Percentiles rank a stretch among this genome's conserved stretches.
These are phyloP conservation scores for Boletus rex-veris DNA, from an alignment of 768 basidiomycete genomes.

Conservation along the genomic window DNA sequence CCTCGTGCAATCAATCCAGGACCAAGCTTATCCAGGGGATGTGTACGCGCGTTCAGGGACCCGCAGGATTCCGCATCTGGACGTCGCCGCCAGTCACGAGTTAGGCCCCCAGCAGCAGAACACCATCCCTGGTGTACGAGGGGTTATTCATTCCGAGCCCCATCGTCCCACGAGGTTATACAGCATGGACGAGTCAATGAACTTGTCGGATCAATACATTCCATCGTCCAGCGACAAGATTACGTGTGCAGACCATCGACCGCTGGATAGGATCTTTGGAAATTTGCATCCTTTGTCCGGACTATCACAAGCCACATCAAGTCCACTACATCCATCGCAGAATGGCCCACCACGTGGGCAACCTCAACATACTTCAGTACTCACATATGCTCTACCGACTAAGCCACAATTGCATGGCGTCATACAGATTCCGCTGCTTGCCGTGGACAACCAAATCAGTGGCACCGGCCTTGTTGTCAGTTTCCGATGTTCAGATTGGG, in stretches of 20 bases:
- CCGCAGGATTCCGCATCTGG: not conserved
- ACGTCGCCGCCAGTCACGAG: not conserved
- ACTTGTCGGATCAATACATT: constrained; percentile 22
- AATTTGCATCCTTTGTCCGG: not conserved
- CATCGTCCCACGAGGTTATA: not conserved
- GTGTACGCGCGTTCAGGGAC: not conserved
- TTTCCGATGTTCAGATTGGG: constrained; percentile 23
- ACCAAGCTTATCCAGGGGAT: not conserved
- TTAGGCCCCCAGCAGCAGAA: not conserved
- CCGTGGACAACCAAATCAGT: constrained; percentile 18
- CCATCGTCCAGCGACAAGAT: constrained; percentile 29
- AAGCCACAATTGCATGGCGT: constrained; percentile 21
- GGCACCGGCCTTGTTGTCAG: constrained; percentile 19
- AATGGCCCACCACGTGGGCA: constrained; percentile 3
- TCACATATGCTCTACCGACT: constrained; percentile 19
- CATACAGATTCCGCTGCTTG: constrained; percentile 21
- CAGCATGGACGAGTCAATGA: not conserved
- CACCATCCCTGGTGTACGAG: not conserved
- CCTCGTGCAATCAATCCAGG: not conserved
- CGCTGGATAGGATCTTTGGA: constrained; percentile 29
- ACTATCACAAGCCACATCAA: not conserved
- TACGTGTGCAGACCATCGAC: constrained; percentile 26
- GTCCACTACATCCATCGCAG: not conserved
- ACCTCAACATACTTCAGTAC: not conserved
- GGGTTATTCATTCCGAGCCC: not conserved